phyloP scores from a whole-genome alignment of 257 asterid genomes.

The Solanum rostratum region DNA sequence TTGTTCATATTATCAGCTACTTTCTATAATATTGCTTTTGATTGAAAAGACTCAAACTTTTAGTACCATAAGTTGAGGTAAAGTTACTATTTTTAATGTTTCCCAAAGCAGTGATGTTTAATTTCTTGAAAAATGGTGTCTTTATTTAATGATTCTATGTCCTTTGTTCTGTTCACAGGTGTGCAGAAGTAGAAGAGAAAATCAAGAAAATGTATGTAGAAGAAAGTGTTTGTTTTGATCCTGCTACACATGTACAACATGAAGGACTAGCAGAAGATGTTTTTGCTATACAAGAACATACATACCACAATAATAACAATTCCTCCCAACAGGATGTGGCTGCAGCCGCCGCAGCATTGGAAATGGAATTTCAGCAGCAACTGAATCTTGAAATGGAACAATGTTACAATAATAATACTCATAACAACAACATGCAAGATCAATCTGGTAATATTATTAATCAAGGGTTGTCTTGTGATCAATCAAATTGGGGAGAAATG shows the following conservation, averaged over 20 bases:
- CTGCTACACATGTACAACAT: slow-evolving; percentile 20
- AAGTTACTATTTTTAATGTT: background rate
- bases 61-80: background rate
- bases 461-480: slow-evolving; percentile 14
- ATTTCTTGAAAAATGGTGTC: background rate
- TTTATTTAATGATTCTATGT: background rate
- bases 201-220: slow-evolving; percentile 36
- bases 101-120: background rate
- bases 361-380: slow-evolving; percentile 58
- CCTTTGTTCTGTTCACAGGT: background rate
- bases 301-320: slow-evolving; percentile 13
- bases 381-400: slow-evolving; percentile 31
- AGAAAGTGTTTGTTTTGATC: slow-evolving; percentile 42
- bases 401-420: slow-evolving; percentile 21
- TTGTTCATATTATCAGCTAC: background rate
- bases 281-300: slow-evolving; percentile 26
- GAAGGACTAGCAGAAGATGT: slow-evolving; percentile 37
- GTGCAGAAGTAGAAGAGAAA: background rate
- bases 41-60: background rate
- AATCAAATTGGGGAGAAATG: slow-evolving; percentile 46
- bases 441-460: background rate
- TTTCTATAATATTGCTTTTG: background rate
- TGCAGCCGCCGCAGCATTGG: slow-evolving; percentile 21
- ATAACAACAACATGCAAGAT: slow-evolving; percentile 14
- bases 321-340: slow-evolving; percentile 14